Evolutionary conservation across 129 eudicot species (phyloP), one percentile per base, ranked within the genome.

Genomic region (Escallonia rubra): DNA sequence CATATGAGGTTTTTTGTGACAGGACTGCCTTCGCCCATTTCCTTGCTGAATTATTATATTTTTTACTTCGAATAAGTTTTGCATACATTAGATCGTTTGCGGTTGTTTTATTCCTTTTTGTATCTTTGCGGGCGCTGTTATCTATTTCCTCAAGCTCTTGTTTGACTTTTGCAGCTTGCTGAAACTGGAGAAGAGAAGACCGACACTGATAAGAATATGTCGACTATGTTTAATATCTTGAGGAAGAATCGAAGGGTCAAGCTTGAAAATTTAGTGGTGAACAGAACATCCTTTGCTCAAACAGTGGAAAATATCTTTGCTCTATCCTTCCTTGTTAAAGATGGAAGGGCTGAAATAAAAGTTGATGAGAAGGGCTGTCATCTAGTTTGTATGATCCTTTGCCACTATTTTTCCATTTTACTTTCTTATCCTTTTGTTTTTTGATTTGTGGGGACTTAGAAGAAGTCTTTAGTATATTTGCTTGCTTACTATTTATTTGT

Each of bases 121-220:
- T n/a, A 11, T 54, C n/a, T 54, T 54, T 54, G 59, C 14, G 59
- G 5, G 3, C 41, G 65, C 64, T 34, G 42, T 52, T 49, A 61
- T 34, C 41, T 38, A 42, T 12, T 63, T 8, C 8, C 42, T 43
- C 16, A 59, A 61, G 66, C 62, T 56, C 49, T 39, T 10, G 3
- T 42, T 54, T 76, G 69, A 42, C 41, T 39, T 64, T 77, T 80
- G 78, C 88, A 94, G 99, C 93, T 94, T 78, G 87, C 84, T 49
- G 73, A 70, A 44, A 65, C 71, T 71, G 74, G 4, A 41, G 88
- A 89, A 60, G 93, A 89, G 58, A 87, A 76, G 69, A 89, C 95
- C 0, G 99, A 89, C 61, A 94, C 99, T 0, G 96, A 94, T 67
- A 89, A 85, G 77, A 94, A 94, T 77, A 94, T 94, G 99, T 83